These are phyloP conservation scores for Cantharellus anzutake DNA, from an alignment of 768 basidiomycete genomes.

Conservation along the genomic window DNA sequence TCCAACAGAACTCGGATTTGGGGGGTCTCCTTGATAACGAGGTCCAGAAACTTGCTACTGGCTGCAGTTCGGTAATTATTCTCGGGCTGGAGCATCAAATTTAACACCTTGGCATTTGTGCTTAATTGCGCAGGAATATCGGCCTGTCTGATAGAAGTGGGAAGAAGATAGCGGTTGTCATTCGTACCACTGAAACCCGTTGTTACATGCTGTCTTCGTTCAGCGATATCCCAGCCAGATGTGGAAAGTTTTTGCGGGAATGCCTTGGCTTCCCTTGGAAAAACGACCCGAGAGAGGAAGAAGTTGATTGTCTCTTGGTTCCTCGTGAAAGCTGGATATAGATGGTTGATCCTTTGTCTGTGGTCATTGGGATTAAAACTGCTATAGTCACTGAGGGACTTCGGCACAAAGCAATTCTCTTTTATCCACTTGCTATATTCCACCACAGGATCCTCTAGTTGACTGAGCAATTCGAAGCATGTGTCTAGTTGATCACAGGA, in stretches of 20 bases:
- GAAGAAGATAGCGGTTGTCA: conserved; percentile 15
- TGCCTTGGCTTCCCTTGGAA: conserved; percentile 31
- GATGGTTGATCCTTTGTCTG: neutral
- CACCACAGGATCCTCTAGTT: neutral
- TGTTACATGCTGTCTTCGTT: conserved; percentile 18
- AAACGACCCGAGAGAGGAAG: conserved; percentile 27
- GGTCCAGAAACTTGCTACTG: neutral
- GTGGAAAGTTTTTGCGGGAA: conserved; percentile 29
- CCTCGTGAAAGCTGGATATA: conserved; percentile 13
- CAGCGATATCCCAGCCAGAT: conserved; percentile 35
- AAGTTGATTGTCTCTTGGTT: conserved; percentile 28
- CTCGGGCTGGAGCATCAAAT: conserved; percentile 13
- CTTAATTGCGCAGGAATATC: conserved; percentile 23
- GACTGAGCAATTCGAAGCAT: neutral
- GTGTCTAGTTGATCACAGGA: neutral
- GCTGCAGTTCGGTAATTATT: conserved; percentile 9
- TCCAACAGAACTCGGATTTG: conserved; percentile 1
- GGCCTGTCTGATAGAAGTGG: conserved; percentile 19
- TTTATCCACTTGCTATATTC: neutral
- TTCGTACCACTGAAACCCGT: conserved; percentile 32
- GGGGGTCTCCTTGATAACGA: conserved; percentile 13
- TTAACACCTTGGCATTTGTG: conserved; percentile 26
- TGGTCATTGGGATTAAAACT: neutral
- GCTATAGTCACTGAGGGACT: neutral
- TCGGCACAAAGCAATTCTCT: neutral